These are phyloP conservation scores for Schizothecium vesticola DNA, from an alignment of 495 filamentous ascomycete genomes.

Conservation along the genomic window DNA sequence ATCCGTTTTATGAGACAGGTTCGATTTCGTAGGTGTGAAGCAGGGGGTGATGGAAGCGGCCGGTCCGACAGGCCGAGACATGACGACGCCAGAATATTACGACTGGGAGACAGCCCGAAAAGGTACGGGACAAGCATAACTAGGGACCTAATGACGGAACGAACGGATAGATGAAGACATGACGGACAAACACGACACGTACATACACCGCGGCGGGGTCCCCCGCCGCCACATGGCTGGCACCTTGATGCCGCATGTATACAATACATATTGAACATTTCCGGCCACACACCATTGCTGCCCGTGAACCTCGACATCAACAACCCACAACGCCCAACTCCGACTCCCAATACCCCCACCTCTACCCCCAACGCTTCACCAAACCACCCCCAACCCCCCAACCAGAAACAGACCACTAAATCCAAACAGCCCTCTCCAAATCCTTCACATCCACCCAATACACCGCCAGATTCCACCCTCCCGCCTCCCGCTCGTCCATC, in stretches of 20 bases:
- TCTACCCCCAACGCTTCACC: too few species aligned
- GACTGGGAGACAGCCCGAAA: background rate
- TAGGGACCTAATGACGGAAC: background rate
- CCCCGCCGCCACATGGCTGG: background rate
- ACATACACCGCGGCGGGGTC: background rate
- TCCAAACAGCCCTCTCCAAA: background rate
- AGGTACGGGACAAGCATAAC: background rate
- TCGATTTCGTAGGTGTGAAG: slow-evolving; percentile 2
- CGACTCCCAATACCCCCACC: too few species aligned
- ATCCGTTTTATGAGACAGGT: slow-evolving; percentile 31
- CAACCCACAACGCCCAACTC: too few species aligned
- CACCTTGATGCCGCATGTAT: background rate
- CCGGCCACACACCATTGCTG: too few species aligned
- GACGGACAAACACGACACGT: background rate
- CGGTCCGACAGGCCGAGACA: background rate
- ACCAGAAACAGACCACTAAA: background rate
- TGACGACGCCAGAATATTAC: background rate
- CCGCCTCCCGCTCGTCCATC: background rate
- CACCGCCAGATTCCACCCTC: background rate
- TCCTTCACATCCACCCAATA: background rate
- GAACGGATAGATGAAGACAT: background rate
- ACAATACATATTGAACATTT: background rate
- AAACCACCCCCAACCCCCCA: too few species aligned
- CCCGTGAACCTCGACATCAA: too few species aligned
- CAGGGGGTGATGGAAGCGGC: background rate